Evolutionary conservation across 2,329 filamentous ascomycete species (phyloP), one percentile per base, ranked within the genome.

Genomic region (Ceratocystis lukuohia): DNA sequence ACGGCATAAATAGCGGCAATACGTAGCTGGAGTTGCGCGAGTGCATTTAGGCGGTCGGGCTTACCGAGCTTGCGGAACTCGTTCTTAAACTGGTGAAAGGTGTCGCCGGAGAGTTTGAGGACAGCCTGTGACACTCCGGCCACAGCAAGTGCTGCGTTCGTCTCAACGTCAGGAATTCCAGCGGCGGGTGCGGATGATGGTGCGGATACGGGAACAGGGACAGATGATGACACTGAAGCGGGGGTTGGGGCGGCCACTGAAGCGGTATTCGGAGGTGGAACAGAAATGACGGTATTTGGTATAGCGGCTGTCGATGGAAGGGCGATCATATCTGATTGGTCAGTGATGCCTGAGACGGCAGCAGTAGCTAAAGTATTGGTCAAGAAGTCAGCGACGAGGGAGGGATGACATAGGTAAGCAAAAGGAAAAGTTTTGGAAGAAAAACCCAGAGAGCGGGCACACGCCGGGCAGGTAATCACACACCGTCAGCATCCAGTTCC

Each of bases 1-100:
- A 79, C 73, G 10, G 77, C 77, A 64, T 78, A 79, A 12, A 79
- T 77, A 57, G 77, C 77, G 6, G 77, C 77, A 25, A 79, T 73
- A 15, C 77, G 72, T 12, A 79, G 72, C 66, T 78, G 77, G 20
- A 78, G 68, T 66, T 77, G 75, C 4, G 77, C 75, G 1, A 78
- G 71, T 8, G 73, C 73, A 20, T 74, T 73, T 2, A 78, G 67
- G 5, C 77, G 74, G 7, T 79, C 76, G 1, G 75, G 71, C 46
- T 76, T 75, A 5, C 75, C 71, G 73, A 78, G 76, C 64, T 77
- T 77, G 5, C 77, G 76, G 44, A 78, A 78, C 41, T 78, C 76
- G 56, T 70, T 71, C 70, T 79, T 79, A 69, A 77, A 76, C 41
- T 76, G 75, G 66, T 77, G 75, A 67, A 79, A 79, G 1, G 77